Evolutionary conservation across 2,329 filamentous ascomycete genomes (phyloP), one percentile per base, ranked within the genome.

Genomic region (Mollisiaceae sp.): DNA sequence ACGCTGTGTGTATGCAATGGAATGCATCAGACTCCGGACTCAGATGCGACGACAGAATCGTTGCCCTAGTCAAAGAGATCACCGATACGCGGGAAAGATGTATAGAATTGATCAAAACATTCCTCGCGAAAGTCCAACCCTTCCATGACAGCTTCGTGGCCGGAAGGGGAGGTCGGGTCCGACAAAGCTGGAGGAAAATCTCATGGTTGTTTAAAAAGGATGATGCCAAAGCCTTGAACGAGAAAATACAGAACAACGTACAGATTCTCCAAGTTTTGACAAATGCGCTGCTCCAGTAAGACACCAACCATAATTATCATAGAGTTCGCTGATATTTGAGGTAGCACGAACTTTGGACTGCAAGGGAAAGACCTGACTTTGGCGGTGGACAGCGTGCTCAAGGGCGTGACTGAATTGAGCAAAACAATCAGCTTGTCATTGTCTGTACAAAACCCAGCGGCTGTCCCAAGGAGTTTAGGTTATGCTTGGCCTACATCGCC

Each of bases 401-500:
- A 35, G 8, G 27, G 22, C 14, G 35, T n/a, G 32, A 24, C 27
- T 9, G 27, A 47, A 15, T n/a, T 60, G 8, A 18, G 24, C 20
- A 20, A 27, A 22, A 60, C 36, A 6, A 35, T 20, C 1, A 47
- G 15, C 14, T 11, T n/a, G 38, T 41, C 38, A 11, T 18, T 11
- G 38, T 41, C 38, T 22, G 20, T 38, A 6, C 27, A 32, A 6
- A 9, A 27, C 1, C 2, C 22, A 18, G 20, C 4, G 1, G 15
- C 39, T n/a, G 12, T 60, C 3, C 43, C 58, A 22, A 18, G 27
- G 2, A 22, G 39, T 1, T 15, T 60, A 0, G 58, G 27, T 36
- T 50, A 60, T 22, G 22, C 58, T 9, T 60, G 41, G 58, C 38
- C 36, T 36, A n/a, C 22, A 22, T 15, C 5, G 18, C 35, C 58